Conservation (phyloP, 2,329 filamentous ascomycete genomes). For the Ophidiomyces ophidiicola region DNA sequence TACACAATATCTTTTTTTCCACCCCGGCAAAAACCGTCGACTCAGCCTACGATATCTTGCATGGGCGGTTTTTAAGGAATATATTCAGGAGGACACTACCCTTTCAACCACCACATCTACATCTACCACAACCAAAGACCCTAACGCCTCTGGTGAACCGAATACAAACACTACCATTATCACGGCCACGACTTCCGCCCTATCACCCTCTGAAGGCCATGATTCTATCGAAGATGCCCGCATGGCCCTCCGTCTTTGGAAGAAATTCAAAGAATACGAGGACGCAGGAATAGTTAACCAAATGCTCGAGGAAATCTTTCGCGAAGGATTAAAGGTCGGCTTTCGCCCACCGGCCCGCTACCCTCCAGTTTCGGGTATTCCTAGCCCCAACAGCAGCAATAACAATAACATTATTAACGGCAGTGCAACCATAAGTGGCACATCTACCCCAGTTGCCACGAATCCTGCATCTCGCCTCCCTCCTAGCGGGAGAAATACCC, state of each 20-base stretch:
- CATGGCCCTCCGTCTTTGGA: slow-evolving; percentile 77
- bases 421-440: slow-evolving; percentile 10
- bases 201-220: slow-evolving; percentile 42
- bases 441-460: slow-evolving; percentile 1
- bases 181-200: slow-evolving; percentile 9
- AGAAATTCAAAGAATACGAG: slow-evolving; percentile 79
- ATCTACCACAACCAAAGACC: slow-evolving; percentile 9
- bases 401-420: slow-evolving; percentile 1
- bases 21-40: slow-evolving; percentile 68
- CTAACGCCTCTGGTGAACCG: neutral
- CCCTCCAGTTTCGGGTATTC: slow-evolving; percentile 5
- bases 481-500: slow-evolving; percentile 31
- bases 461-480: slow-evolving; percentile 7
- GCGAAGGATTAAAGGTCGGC: slow-evolving; percentile 46
- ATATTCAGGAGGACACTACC: slow-evolving; percentile 70
- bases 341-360: slow-evolving; percentile 44
- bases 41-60: slow-evolving; percentile 83
- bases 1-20: slow-evolving; percentile 82
- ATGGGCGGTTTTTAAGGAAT: slow-evolving; percentile 80
- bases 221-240: slow-evolving; percentile 92
- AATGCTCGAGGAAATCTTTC: slow-evolving; percentile 80
- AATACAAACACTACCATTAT: slow-evolving; percentile 5
- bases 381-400: neutral
- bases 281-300: slow-evolving; percentile 72
- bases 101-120: slow-evolving; percentile 11